Base-by-base conservation (phyloP, 345 rosid species). In the Sonneratia alba region DNA sequence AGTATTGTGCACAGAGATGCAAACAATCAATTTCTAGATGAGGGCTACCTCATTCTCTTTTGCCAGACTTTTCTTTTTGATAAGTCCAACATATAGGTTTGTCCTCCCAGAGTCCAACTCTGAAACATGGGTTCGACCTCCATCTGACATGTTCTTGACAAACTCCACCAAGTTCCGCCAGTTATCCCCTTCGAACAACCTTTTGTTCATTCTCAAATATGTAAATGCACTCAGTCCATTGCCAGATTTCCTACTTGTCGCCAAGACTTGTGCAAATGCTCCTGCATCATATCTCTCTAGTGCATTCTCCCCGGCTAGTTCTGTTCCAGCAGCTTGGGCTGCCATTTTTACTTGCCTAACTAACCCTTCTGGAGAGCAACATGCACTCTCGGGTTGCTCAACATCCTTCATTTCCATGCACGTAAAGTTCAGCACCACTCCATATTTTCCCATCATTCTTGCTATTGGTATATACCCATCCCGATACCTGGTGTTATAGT, bases 361-460 rank as follows among this genome's bases (percentile, higher is more conserved):
- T 71, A 92, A 81, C 57, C 97, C 97, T 87, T 91, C 91, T 0
- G 99, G 97, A 0, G 99, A 95, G 81, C 97, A 90, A 65, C 87
- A 85, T 32, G 96, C 96, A 62, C 83, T 56, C 48, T 75, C 84
- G 0, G 93, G 96, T 74, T 91, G 97, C 64, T 91, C 91, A 1
- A 79, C 79, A 65, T 91, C 97, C 77, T 80, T 85, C 97, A 90
- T 90, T 75, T 95, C 99, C 97, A 92, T 91, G 92, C 97, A 95
- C 71, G 99, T 95, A 87, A 92, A 95, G 82, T 95, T 91, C 24
- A 88, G 74, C 22, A 89, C 87, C 53, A 83, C 93, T 8, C 84
- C 89, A 47, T 92, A 81, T 76, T 86, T 90, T 64, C 82, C 76
- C 75, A 92, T 83, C 87, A 87, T 89, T 65, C 47, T 77, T 71